phyloP scores from a whole-genome alignment of 2,329 filamentous ascomycete species.

The Mycogone perniciosa region DNA sequence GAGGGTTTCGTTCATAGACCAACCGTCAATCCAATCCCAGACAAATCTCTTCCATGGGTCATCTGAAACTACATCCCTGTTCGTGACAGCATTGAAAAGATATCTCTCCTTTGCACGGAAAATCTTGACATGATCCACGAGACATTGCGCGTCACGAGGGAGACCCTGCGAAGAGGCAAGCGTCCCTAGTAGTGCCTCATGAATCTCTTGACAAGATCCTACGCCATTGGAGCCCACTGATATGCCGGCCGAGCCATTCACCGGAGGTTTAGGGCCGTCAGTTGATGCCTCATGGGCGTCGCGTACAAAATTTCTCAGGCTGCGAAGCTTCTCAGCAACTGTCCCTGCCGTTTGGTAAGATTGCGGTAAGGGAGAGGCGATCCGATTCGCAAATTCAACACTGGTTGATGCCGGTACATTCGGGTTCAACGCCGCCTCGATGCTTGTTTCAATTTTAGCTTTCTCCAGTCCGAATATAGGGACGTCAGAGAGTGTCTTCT shows the following conservation, averaged over 20 bases:
- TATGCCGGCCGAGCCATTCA: constrained; percentile 27
- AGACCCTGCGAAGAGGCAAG: constrained; percentile 40
- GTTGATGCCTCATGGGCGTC: constrained; percentile 21
- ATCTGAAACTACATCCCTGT: constrained; percentile 61
- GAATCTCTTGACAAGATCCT: constrained; percentile 49
- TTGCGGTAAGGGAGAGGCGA: constrained; percentile 30
- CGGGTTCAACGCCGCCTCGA: constrained; percentile 35
- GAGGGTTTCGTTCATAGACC: constrained; percentile 19
- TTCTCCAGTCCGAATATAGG: constrained; percentile 52
- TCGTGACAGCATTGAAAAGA: constrained; percentile 57
- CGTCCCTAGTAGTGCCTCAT: constrained; percentile 47
- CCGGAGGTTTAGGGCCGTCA: constrained; percentile 19
- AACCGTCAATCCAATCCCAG: constrained; percentile 71
- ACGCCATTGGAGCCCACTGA: constrained; percentile 33
- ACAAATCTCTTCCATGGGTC: constrained; percentile 69
- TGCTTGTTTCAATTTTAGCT: constrained; percentile 34
- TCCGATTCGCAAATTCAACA: constrained; percentile 33
- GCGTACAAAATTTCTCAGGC: constrained; percentile 35
- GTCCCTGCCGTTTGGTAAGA: constrained; percentile 36
- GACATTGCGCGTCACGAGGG: constrained; percentile 43
- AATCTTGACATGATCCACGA: constrained; percentile 53
- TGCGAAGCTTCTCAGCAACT: constrained; percentile 44
- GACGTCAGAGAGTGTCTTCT: constrained; percentile 46
- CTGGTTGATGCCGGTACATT: constrained; percentile 27
- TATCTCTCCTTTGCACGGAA: constrained; percentile 56